Conservation (phyloP, 805 yeast genomes). For the Candida pini region DNA sequence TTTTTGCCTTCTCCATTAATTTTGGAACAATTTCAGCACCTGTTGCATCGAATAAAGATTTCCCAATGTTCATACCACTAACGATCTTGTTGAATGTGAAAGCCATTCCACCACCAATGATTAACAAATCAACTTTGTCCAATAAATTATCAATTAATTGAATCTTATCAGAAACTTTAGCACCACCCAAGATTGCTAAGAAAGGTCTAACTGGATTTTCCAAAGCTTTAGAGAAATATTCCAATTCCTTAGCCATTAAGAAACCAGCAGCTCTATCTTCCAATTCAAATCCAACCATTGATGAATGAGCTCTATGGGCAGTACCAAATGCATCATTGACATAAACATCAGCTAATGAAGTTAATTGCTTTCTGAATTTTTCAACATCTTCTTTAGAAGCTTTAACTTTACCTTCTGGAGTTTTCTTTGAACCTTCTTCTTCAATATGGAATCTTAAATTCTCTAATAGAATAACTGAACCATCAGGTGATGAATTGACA, state of each 20-base stretch:
- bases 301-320: slow-evolving; percentile 99
- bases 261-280: slow-evolving; percentile 98
- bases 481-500: slow-evolving; percentile 66
- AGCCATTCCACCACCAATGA: slow-evolving; percentile 99
- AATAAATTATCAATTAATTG: slow-evolving; percentile 95
- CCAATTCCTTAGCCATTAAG: slow-evolving; percentile 95
- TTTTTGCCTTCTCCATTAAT: slow-evolving; percentile 93
- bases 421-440: slow-evolving; percentile 88
- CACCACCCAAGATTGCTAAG: slow-evolving; percentile 98
- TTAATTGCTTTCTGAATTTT: slow-evolving; percentile 83
- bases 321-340: slow-evolving; percentile 98
- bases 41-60: slow-evolving; percentile 86
- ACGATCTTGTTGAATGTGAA: slow-evolving; percentile 96
- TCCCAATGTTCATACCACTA: slow-evolving; percentile 81
- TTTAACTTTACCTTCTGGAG: slow-evolving; percentile 86
- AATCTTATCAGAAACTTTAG: slow-evolving; percentile 98
- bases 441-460: slow-evolving; percentile 98
- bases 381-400: slow-evolving; percentile 81
- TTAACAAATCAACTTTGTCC: slow-evolving; percentile 90
- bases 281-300: slow-evolving; percentile 96
- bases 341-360: slow-evolving; percentile 93
- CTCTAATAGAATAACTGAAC: slow-evolving; percentile 86
- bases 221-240: slow-evolving; percentile 95
- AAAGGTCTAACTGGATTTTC: slow-evolving; percentile 98
- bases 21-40: slow-evolving; percentile 94